These are phyloP conservation scores for Hypoxylon sp. DNA, from an alignment of 2,329 filamentous ascomycete species.

Conservation along the genomic window DNA sequence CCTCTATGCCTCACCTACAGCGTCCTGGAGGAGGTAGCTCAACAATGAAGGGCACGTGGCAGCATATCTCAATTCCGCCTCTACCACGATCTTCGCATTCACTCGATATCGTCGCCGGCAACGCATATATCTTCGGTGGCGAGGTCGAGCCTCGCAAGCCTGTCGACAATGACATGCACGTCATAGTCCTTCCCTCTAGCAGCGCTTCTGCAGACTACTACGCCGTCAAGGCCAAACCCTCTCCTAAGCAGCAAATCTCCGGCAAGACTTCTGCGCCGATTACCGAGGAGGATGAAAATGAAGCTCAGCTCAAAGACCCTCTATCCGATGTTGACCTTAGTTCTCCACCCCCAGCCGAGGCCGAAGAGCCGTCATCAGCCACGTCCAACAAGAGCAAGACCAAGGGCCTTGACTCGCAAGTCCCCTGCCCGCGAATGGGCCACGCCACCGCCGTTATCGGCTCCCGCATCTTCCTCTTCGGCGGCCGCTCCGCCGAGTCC, in stretches of 20 bases:
- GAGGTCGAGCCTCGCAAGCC: constrained; percentile 75
- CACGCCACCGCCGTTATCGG: constrained; percentile 77
- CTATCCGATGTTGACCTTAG: constrained; percentile 60
- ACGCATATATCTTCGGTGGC: constrained; percentile 80
- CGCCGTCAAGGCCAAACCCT: constrained; percentile 63
- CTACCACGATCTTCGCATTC: constrained; percentile 82
- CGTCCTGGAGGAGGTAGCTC: constrained; percentile 44
- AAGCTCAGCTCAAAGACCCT: constrained; percentile 53
- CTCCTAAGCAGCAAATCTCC: constrained; percentile 49
- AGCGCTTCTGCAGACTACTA: constrained; percentile 71
- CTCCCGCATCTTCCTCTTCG: constrained; percentile 82
- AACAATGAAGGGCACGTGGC: constrained; percentile 70
- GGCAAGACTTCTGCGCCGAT: constrained; percentile 32
- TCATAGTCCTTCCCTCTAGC: constrained; percentile 71
- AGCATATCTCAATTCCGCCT: constrained; percentile 66
- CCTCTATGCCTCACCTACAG: constrained; percentile 47
- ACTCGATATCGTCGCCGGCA: constrained; percentile 69
- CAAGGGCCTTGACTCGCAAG: constrained; percentile 56
- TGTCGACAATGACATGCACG: constrained; percentile 79
- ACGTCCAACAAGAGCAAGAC: constrained; percentile 55
- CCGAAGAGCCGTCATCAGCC: constrained; percentile 31
- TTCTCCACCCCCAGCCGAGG: constrained; percentile 46
- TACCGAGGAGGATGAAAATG: constrained; percentile 50
- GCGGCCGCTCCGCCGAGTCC: constrained; percentile 71
- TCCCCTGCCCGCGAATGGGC: constrained; percentile 78